These are phyloP conservation scores for Termitomyces sp. DNA, from an alignment of 768 basidiomycete species.

Conservation along the genomic window DNA sequence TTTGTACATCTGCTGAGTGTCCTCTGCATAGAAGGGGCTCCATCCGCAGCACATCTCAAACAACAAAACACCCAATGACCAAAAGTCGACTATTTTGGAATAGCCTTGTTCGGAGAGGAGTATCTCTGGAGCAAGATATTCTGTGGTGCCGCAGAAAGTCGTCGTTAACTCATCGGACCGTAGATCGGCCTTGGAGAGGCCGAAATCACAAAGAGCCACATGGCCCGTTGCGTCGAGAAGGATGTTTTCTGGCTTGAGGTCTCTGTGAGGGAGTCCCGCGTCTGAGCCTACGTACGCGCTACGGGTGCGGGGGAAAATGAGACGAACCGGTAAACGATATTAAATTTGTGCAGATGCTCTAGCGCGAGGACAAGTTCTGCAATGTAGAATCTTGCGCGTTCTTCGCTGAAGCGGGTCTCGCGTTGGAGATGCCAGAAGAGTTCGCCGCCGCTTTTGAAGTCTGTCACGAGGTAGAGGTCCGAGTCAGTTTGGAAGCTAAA, in stretches of 20 bases:
- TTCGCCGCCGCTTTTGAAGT: constrained; percentile 98
- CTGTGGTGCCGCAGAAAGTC: constrained; percentile 98
- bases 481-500: constrained; percentile 97
- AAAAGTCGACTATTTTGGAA: constrained; percentile 98
- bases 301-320: constrained; percentile 3
- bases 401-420: constrained; percentile 91
- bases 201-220: constrained; percentile 97
- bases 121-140: constrained; percentile 98
- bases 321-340: constrained; percentile 86
- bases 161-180: constrained; percentile 94
- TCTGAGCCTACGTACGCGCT: not conserved
- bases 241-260: constrained; percentile 98
- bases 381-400: constrained; percentile 92
- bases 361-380: constrained; percentile 93
- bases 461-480: constrained; percentile 94
- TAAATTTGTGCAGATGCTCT: constrained; percentile 96
- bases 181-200: constrained; percentile 93
- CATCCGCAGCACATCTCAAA: constrained; percentile 99
- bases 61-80: constrained; percentile 91
- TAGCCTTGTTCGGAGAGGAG: constrained; percentile 97
- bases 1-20: constrained; percentile 99
- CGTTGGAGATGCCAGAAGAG: constrained; percentile 98
- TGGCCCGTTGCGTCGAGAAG: constrained; percentile 97
- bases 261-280: constrained; percentile 47
- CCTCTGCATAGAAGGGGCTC: constrained; percentile 99